Base-by-base conservation (phyloP, 148 eudicot species). In the Agrostemma githago region DNA sequence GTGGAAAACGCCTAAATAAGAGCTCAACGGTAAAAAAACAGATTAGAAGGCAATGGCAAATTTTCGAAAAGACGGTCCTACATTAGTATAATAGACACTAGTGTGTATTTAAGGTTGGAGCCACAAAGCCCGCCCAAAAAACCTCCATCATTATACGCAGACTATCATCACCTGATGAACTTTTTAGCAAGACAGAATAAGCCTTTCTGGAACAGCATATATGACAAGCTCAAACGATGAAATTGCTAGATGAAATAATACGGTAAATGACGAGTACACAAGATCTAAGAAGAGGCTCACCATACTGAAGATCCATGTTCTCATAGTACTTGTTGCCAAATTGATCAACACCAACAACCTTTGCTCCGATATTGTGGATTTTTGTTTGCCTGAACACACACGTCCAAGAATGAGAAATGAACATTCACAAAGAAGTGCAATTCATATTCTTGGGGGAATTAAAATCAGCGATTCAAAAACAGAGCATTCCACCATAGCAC, bases 311-410 rank as follows among this genome's bases (percentile, higher is more conserved):
- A 37, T 86, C 89, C 66, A 94, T 82, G 21, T 85, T 94, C 84
- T 94, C 87, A 79, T 85, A 94, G 70, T 94, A 94, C 81, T 91
- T 94, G 66, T 94, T 94, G 41, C 98, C 98, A 76, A 87, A 91
- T 77, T 94, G 93, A 78, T 94, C 98, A 69, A 94, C 87, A 39
- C 98, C 98, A 75, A 89, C 93, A 71, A 94, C 74, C n/a, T 86
- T 89, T 74, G 89, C 98, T 16, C 98, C 98, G 44, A 94, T 86
- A 66, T 89, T 94, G 80, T 94, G 98, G 67, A 94, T 88, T 85
- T 94, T 94, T 70, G 98, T 94, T 84, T 94, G 98, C 92, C 98
- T 94, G 85, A 77, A 82, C 54, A 60, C 81, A 68, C 16, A 75
- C 42, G 38, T 11, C 8, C 6, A 48, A 48, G 9, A 48, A 51